Evolutionary conservation across 805 yeast species (phyloP).

Genomic region (Ogataea haglerorum): DNA sequence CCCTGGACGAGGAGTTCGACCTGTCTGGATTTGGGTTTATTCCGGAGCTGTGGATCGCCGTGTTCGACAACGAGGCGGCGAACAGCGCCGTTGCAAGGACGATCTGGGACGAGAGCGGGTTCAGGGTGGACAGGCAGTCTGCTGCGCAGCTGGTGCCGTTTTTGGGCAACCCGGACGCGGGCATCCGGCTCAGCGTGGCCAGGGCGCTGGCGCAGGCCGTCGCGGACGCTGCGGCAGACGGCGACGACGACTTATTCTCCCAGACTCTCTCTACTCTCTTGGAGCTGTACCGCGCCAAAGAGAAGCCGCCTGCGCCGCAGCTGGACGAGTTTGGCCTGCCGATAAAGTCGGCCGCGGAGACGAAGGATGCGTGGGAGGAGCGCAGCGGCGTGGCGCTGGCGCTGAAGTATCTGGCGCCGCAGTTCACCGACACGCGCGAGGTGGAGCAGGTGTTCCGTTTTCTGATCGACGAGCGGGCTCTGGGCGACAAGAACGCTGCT

Average conservation of each 20-base stretch:
- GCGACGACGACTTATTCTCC: conserved; percentile 22
- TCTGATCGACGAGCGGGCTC: conserved; percentile 52
- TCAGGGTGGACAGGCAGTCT: conserved; percentile 43
- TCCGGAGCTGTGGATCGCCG: conserved; percentile 70
- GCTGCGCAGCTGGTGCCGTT: conserved; percentile 46
- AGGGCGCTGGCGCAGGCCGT: conserved; percentile 63
- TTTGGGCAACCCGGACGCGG: conserved; percentile 55
- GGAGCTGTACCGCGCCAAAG: conserved; percentile 53
- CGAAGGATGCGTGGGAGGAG: conserved; percentile 78
- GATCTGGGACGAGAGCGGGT: conserved; percentile 78
- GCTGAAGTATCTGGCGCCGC: conserved; percentile 52
- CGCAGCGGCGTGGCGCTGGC: conserved; percentile 80
- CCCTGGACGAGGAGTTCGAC: conserved; percentile 78
- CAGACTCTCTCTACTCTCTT: conserved; percentile 45
- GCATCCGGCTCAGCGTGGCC: conserved; percentile 71
- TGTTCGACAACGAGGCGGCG: conserved; percentile 65
- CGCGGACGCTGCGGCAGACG: conserved; percentile 26
- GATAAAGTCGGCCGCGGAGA: conserved; percentile 54
- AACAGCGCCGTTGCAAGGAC: conserved; percentile 67
- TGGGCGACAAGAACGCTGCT: conserved; percentile 68
- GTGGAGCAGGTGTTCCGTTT: conserved; percentile 59
- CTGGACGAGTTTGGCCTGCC: conserved; percentile 79
- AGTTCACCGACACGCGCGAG: conserved; percentile 37
- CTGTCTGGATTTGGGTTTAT: conserved; percentile 40
- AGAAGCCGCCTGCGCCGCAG: conserved; percentile 72